Evolutionary conservation across 148 eudicot species (phyloP).

Genomic region (Pouteria glomerata): DNA sequence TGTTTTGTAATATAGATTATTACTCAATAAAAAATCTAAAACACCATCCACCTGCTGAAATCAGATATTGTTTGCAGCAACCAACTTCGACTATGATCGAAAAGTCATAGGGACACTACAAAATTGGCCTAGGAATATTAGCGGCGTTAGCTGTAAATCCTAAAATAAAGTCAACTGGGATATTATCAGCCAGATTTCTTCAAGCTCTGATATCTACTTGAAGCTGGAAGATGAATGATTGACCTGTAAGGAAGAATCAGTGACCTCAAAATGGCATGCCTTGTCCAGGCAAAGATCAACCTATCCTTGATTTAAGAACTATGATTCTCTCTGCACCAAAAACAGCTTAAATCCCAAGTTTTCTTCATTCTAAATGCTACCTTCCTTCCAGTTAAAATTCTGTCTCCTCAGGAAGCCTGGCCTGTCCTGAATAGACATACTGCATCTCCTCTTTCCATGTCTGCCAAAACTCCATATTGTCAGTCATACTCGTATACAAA

Average conservation of each 20-base stretch:
- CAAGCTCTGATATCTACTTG: background rate
- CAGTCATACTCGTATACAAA: background rate
- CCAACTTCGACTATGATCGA: no score
- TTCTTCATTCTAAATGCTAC: constrained; percentile 2
- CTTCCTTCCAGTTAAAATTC: constrained; percentile 21
- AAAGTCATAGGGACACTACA: no score
- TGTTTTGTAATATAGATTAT: no score
- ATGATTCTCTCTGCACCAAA: background rate
- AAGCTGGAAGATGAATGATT: background rate
- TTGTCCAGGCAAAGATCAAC: background rate
- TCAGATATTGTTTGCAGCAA: no score
- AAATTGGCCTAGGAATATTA: no score
- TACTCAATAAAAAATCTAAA: no score
- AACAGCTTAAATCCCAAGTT: background rate
- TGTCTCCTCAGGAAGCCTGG: constrained; percentile 52
- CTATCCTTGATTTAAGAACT: background rate
- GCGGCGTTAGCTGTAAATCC: no score
- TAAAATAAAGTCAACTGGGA: background rate
- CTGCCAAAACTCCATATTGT: constrained; percentile 30
- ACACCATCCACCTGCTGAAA: no score
- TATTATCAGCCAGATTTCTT: no score
- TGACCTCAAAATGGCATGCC: background rate
- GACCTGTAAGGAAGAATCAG: constrained; percentile 3
- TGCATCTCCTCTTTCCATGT: constrained; percentile 83
- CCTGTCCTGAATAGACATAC: constrained; percentile 51